phyloP scores from a whole-genome alignment of 257 asterid species.

The Coffea eugenioides region DNA sequence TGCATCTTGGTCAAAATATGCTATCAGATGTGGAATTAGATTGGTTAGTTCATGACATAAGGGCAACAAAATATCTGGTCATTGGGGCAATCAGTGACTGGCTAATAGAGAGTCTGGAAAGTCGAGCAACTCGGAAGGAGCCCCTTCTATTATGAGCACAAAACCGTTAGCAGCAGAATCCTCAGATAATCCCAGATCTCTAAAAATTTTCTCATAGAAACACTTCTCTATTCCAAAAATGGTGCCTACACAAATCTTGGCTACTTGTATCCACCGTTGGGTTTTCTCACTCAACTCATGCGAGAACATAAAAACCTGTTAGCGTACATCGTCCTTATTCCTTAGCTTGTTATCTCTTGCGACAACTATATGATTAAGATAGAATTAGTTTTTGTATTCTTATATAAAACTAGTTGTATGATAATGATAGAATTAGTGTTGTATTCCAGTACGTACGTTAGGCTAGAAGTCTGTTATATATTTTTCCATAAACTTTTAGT shows the following conservation, averaged over 20 bases:
- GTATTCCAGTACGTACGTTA: too few species aligned
- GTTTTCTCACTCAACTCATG: too few species aligned
- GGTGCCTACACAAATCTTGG: slow-evolving; percentile 55
- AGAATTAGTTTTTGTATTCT: too few species aligned
- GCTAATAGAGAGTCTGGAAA: slow-evolving; percentile 69
- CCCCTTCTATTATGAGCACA: slow-evolving; percentile 60
- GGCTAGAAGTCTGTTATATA: too few species aligned
- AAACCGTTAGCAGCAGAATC: slow-evolving; percentile 50
- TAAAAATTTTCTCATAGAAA: slow-evolving; percentile 67
- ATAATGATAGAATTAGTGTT: too few species aligned
- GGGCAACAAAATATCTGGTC: slow-evolving; percentile 25
- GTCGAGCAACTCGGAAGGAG: slow-evolving; percentile 60
- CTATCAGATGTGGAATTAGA: background rate
- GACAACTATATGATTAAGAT: too few species aligned
- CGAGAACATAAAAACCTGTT: too few species aligned
- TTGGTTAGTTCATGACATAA: background rate
- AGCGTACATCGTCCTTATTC: too few species aligned
- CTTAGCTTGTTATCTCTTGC: too few species aligned
- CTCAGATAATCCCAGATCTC: slow-evolving; percentile 34
- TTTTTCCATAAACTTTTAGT: too few species aligned
- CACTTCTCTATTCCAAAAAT: slow-evolving; percentile 57
- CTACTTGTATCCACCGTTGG: slow-evolving; percentile 21
- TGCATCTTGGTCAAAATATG: slow-evolving; percentile 24
- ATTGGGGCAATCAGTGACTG: slow-evolving; percentile 61
- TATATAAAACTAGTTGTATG: too few species aligned